A percentile compares a stretch with the other conserved stretches of the same genome.
Evolutionary conservation across 2,329 filamentous ascomycete genomes (phyloP).

Genomic region (Dichotomopilus funicola): DNA sequence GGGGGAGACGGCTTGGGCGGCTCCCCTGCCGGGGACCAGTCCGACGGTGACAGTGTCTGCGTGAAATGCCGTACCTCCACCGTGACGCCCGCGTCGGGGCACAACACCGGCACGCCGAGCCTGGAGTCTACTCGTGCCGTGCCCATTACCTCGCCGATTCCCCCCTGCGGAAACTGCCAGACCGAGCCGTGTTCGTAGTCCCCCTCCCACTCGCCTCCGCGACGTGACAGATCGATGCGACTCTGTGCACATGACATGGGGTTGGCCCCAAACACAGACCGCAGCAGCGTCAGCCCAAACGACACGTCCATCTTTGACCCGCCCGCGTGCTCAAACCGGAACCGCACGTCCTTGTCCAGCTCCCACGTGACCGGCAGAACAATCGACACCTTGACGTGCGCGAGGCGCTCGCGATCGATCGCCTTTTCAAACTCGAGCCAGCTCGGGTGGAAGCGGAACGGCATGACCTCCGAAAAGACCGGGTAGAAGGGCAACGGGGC

Average conservation of each 20-base stretch:
- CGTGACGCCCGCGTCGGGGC: neutral
- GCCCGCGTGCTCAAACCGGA: constrained; percentile 36
- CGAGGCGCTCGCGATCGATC: constrained; percentile 34
- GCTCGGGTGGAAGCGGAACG: constrained; percentile 45
- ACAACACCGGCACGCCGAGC: neutral
- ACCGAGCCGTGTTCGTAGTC: constrained; percentile 31
- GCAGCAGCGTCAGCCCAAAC: constrained; percentile 35
- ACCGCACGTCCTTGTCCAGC: constrained; percentile 39
- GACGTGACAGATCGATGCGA: constrained; percentile 18
- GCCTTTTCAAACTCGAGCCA: constrained; percentile 37
- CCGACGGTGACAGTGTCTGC: neutral
- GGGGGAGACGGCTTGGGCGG: neutral
- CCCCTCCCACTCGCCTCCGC: constrained; percentile 25
- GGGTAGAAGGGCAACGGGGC: constrained; percentile 29
- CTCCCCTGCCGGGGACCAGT: neutral
- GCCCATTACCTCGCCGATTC: constrained; percentile 4
- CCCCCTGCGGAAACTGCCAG: constrained; percentile 36
- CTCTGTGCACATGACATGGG: constrained; percentile 32
- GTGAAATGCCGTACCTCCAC: neutral
- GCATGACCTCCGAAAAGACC: constrained; percentile 48
- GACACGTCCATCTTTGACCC: constrained; percentile 37
- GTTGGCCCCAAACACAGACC: constrained; percentile 34
- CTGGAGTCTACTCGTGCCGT: neutral
- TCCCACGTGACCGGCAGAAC: constrained; percentile 13
- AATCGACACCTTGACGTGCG: constrained; percentile 28